Evolutionary conservation across 768 basidiomycete genomes (phyloP).

Genomic region (Crassisporium funariophilum): DNA sequence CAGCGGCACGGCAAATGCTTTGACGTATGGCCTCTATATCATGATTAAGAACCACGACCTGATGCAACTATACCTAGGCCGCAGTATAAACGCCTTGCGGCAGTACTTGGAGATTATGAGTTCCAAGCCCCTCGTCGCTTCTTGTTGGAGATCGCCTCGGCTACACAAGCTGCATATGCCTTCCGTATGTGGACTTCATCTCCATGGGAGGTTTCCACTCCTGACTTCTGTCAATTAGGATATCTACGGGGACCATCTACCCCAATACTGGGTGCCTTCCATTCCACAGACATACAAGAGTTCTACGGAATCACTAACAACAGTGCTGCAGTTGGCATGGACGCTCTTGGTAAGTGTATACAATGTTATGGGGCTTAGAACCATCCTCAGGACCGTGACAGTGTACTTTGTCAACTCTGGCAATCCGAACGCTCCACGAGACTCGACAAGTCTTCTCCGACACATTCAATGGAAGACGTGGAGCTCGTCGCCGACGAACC

Average conservation of each 20-base stretch:
- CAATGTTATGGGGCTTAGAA: neutral
- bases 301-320: conserved; percentile 3
- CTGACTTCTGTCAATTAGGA: too few relatives aligned
- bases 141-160: conserved; percentile 30
- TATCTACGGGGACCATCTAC: too few relatives aligned
- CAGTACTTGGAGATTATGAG: conserved; percentile 35
- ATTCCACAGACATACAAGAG: conserved; percentile 9
- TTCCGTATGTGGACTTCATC: conserved; percentile 36
- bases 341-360: conserved; percentile 11
- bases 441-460: conserved; percentile 7
- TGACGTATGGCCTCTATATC: conserved; percentile 12
- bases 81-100: conserved; percentile 41
- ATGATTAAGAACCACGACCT: neutral
- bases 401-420: conserved; percentile 13
- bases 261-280: conserved; percentile 5
- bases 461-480: conserved; percentile 4
- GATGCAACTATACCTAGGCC: conserved; percentile 25
- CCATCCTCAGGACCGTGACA: neutral
- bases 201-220: too few relatives aligned
- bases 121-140: conserved; percentile 38
- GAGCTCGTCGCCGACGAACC: conserved; percentile 1
- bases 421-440: conserved; percentile 2
- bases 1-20: conserved; percentile 18
- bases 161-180: conserved; percentile 33
- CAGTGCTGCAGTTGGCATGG: conserved; percentile 13